Conservation (phyloP, 164 flowering plant genomes). For the Nymphaea colorata region DNA sequence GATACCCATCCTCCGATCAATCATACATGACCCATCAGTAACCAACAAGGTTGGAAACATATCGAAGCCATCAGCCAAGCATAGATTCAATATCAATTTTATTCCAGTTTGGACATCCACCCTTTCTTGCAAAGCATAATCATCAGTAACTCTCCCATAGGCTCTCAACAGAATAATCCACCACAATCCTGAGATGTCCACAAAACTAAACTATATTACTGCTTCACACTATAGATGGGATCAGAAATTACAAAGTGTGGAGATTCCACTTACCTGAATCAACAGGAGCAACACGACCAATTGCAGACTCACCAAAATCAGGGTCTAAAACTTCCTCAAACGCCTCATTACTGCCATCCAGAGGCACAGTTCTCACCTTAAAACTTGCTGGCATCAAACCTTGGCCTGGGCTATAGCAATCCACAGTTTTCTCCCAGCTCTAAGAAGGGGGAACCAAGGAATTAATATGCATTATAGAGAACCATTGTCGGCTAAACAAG, state of each 20-base stretch:
- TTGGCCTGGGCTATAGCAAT: constrained; percentile 89
- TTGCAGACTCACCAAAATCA: constrained; percentile 95
- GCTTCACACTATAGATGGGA: neutral
- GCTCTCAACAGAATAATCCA: constrained; percentile 94
- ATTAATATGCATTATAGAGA: neutral
- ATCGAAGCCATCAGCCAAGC: constrained; percentile 85
- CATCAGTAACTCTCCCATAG: constrained; percentile 85
- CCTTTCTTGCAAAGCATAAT: constrained; percentile 76
- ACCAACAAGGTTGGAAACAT: constrained; percentile 89
- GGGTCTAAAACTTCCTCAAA: constrained; percentile 83
- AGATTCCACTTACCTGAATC: constrained; percentile 56
- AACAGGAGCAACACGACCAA: constrained; percentile 96
- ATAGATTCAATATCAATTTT: constrained; percentile 57
- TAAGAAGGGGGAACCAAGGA: constrained; percentile 7
- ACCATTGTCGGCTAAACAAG: neutral
- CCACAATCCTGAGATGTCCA: constrained; percentile 60
- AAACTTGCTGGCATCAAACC: constrained; percentile 99
- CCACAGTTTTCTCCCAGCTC: constrained; percentile 99
- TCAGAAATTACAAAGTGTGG: neutral
- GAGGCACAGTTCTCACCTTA: constrained; percentile 70
- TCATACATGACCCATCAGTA: constrained; percentile 97
- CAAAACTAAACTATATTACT: neutral
- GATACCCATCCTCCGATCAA: constrained; percentile 90
- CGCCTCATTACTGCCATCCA: constrained; percentile 44
- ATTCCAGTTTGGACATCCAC: constrained; percentile 94